Base-by-base conservation (phyloP, 495 filamentous ascomycete species). In the Penicillium canescens region DNA sequence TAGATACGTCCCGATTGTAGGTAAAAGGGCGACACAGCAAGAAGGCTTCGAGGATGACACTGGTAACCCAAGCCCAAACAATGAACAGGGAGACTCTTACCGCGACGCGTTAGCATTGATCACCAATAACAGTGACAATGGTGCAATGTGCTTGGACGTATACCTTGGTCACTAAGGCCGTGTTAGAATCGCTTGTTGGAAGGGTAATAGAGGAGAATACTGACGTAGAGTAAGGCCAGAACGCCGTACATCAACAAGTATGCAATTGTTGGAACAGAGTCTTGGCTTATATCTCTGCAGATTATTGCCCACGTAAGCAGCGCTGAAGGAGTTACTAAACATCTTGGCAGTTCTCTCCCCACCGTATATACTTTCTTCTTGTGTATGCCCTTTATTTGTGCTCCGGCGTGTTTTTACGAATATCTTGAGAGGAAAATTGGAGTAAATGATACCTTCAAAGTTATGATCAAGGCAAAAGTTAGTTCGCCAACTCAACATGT, bases 1-100 rank as follows among this genome's bases (percentile, higher is more conserved):
- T 50, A 5, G 64, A 65, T 0, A 56, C 56, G 39, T 80, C 60
- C 78, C 76, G 83, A 59, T 79, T 78, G 55, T 71, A 78, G 7
- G 68, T 55, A 21, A 82, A 63, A 1, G 81, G 80, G 0, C 63
- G 65, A 58, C 81, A 84, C 10, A 61, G 14, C 2, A 61, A 35
- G 14, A 58, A 55, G 1, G 50, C 40, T 14, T 56, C 53, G 13
- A 58, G 46, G 24, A 61, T 26, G 10, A 56, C 49, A 16, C 49
- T 56, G 31, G 56, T 14, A 1, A 20, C 57, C 57, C 57, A 61
- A 10, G 39, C 43, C 52, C 52, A 56, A 1, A 61, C 53, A 13
- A 61, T 50, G 13, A 21, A 20, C 12, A 31, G 5, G 2, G 42
- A 43, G 6, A 51, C 12, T 8, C 23, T 50, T 14, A 59, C 31